Evolutionary conservation across 352 stramenopile species (phyloP).

Genomic region (Phytophthora podocarpi): DNA sequence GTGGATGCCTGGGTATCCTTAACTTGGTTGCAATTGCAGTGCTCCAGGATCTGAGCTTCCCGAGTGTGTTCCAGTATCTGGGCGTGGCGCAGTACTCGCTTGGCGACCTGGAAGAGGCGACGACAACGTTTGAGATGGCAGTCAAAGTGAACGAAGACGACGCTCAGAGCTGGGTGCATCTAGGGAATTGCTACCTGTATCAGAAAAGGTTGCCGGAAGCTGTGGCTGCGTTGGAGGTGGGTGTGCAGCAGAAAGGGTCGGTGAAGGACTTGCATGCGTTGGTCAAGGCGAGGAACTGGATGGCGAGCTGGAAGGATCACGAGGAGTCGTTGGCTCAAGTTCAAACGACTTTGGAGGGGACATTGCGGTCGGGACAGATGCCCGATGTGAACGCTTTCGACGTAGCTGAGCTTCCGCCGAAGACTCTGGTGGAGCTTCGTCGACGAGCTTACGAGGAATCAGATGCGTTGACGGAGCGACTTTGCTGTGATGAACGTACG

Average conservation of each 20-base stretch:
- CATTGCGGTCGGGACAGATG: conserved; percentile 14
- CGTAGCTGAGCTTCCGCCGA: conserved; percentile 45
- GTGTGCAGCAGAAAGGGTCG: conserved; percentile 46
- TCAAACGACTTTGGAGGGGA: conserved; percentile 21
- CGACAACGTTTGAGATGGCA: conserved; percentile 59
- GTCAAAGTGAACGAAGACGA: conserved; percentile 60
- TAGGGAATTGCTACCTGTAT: conserved; percentile 77
- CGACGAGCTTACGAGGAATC: conserved; percentile 16
- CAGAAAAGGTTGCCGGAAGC: conserved; percentile 50
- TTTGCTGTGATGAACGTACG: conserved; percentile 22
- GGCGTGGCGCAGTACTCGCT: conserved; percentile 75
- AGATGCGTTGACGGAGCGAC: neutral
- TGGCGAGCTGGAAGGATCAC: conserved; percentile 66
- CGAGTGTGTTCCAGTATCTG: conserved; percentile 71
- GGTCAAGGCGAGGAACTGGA: conserved; percentile 73
- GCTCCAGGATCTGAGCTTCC: conserved; percentile 34
- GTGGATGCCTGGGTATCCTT: too few relatives aligned
- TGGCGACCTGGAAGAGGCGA: conserved; percentile 59
- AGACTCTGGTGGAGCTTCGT: conserved; percentile 32
- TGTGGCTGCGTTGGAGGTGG: conserved; percentile 52
- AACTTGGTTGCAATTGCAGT: conserved; percentile 15
- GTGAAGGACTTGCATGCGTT: conserved; percentile 44
- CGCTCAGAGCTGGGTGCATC: conserved; percentile 58
- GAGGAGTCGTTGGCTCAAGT: conserved; percentile 55
- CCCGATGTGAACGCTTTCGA: conserved; percentile 45